Conservation (phyloP, 2,329 filamentous ascomycete genomes). For the Hypoxylon sp. region DNA sequence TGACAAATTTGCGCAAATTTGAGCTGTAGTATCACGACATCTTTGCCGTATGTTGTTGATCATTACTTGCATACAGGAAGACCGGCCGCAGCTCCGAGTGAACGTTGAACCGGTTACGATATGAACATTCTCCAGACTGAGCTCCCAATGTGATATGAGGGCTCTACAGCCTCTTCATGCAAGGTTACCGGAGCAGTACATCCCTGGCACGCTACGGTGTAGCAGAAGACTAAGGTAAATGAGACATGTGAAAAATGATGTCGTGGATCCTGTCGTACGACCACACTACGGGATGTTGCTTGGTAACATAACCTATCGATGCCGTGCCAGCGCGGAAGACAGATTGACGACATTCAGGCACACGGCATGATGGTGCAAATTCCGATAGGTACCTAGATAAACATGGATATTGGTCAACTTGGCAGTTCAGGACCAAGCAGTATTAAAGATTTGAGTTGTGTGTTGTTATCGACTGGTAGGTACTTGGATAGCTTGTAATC, state of each 20-base stretch:
- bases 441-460: too few relatives aligned
- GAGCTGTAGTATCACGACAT: slow-evolving; percentile 15
- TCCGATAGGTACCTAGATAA: slow-evolving; percentile 32
- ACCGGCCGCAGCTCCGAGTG: slow-evolving; percentile 32
- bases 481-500: too few relatives aligned
- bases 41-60: slow-evolving; percentile 31
- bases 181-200: slow-evolving; percentile 13
- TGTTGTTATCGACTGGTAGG: slow-evolving; percentile 12
- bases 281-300: slow-evolving; percentile 15
- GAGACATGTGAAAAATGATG: slow-evolving; percentile 32
- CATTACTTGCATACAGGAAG: slow-evolving; percentile 34
- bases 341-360: slow-evolving; percentile 24
- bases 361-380: slow-evolving; percentile 16
- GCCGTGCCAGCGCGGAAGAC: slow-evolving; percentile 16
- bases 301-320: slow-evolving; percentile 22
- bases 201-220: slow-evolving; percentile 12
- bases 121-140: slow-evolving; percentile 1
- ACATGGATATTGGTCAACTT: slow-evolving; percentile 10
- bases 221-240: slow-evolving; percentile 15
- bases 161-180: slow-evolving; percentile 4
- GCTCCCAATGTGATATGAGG: slow-evolving; percentile 2
- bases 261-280: slow-evolving; percentile 31
- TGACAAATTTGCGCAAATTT: slow-evolving; percentile 25
- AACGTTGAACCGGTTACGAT: slow-evolving; percentile 15
- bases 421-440: too few relatives aligned